Conservation (phyloP, 768 basidiomycete genomes). For the Trametes cingulata region DNA sequence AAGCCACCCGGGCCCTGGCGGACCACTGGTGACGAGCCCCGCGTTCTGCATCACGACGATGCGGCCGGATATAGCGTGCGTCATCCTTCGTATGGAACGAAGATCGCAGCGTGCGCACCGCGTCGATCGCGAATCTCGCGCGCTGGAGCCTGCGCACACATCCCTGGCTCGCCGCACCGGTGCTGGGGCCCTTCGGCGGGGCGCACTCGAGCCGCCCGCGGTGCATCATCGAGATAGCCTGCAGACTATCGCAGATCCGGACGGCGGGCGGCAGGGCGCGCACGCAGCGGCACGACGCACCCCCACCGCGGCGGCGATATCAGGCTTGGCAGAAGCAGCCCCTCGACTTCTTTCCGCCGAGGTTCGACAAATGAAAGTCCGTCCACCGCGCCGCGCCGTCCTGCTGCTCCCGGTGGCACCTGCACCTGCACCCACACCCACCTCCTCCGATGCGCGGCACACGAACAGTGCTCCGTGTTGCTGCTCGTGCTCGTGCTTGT, state of each 20-base stretch:
- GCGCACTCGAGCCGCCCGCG: not conserved
- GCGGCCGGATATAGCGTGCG: slow-evolving; percentile 9
- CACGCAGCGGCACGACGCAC: not conserved
- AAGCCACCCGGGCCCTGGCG: not conserved
- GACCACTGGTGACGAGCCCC: not conserved
- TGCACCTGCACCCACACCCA: not conserved
- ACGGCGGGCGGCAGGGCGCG: not conserved
- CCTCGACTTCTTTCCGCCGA: slow-evolving; percentile 19
- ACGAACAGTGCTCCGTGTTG: not conserved
- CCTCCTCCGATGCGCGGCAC: not conserved
- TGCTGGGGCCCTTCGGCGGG: not conserved
- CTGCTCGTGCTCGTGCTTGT: not conserved
- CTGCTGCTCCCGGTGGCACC: not conserved
- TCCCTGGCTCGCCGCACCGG: too few species aligned
- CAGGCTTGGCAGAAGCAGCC: slow-evolving; percentile 18
- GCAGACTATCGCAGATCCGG: not conserved
- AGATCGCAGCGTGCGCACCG: not conserved
- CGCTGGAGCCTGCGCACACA: not conserved
- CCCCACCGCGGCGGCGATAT: slow-evolving; percentile 10
- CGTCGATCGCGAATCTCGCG: not conserved
- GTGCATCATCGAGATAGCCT: not conserved
- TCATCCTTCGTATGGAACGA: slow-evolving; percentile 3
- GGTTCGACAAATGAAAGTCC: slow-evolving; percentile 25
- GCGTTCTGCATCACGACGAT: slow-evolving; percentile 5
- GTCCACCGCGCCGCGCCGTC: not conserved